These are phyloP conservation scores for Dothiorella sarmentorum DNA, from an alignment of 2,329 filamentous ascomycete species.

Conservation along the genomic window DNA sequence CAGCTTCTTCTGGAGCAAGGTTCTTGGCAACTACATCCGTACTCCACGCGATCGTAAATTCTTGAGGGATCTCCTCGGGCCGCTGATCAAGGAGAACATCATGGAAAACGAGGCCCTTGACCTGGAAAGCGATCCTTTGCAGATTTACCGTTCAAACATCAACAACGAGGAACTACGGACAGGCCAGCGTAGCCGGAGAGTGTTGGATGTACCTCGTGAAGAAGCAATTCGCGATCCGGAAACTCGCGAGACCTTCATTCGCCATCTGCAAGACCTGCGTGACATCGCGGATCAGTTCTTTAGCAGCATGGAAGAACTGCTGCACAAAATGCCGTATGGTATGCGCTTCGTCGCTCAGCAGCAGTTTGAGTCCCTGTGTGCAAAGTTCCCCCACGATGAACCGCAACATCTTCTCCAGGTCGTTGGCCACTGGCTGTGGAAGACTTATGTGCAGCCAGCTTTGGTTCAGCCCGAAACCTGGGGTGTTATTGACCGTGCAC, in stretches of 20 bases:
- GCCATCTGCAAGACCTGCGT: slow-evolving; percentile 86
- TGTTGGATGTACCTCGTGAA: slow-evolving; percentile 82
- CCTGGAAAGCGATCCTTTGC: slow-evolving; percentile 93
- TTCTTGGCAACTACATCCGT: slow-evolving; percentile 82
- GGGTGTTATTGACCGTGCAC: slow-evolving; percentile 83
- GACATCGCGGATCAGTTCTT: slow-evolving; percentile 95
- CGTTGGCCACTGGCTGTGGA: slow-evolving; percentile 90
- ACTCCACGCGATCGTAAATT: slow-evolving; percentile 92
- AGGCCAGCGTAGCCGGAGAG: slow-evolving; percentile 75
- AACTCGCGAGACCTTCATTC: slow-evolving; percentile 87
- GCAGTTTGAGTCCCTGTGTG: slow-evolving; percentile 73
- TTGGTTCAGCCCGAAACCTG: slow-evolving; percentile 87
- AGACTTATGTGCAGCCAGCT: slow-evolving; percentile 86
- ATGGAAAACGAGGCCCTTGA: slow-evolving; percentile 88
- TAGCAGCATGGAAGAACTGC: slow-evolving; percentile 71
- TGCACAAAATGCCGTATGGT: slow-evolving; percentile 89
- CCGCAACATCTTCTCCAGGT: slow-evolving; percentile 75
- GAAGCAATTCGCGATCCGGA: slow-evolving; percentile 94
- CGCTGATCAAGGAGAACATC: slow-evolving; percentile 85
- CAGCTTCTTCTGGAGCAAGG: slow-evolving; percentile 88
- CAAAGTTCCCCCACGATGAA: slow-evolving; percentile 76
- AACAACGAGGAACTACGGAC: slow-evolving; percentile 97
- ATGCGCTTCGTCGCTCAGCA: slow-evolving; percentile 84
- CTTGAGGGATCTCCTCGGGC: slow-evolving; percentile 78
- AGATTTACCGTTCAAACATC: slow-evolving; percentile 92